Conservation (phyloP, 129 eudicot species). For the Lactuca saligna region DNA sequence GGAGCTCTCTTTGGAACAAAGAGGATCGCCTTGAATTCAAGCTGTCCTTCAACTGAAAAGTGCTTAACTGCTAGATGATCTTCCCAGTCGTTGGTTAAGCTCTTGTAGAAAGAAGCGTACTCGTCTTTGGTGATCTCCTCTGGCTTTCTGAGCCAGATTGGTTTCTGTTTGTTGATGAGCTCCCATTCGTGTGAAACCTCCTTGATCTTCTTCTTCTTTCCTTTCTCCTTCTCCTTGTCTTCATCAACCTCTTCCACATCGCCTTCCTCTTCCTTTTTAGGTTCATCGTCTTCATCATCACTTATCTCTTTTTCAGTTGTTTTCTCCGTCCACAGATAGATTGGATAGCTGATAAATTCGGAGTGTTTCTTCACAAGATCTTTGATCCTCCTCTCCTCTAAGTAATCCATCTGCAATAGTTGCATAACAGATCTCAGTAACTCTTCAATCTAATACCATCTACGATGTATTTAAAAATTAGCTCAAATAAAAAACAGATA, state of each 20-base stretch:
- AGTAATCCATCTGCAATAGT: constrained; percentile 45
- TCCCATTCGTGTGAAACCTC: constrained; percentile 66
- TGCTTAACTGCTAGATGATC: constrained; percentile 73
- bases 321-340: constrained; percentile 68
- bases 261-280: constrained; percentile 62
- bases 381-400: constrained; percentile 71
- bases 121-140: constrained; percentile 69
- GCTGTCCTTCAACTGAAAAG: constrained; percentile 70
- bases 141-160: constrained; percentile 69
- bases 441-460: neutral
- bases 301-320: constrained; percentile 67
- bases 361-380: constrained; percentile 73
- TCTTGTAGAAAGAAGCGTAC: constrained; percentile 68
- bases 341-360: constrained; percentile 68
- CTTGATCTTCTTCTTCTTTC: constrained; percentile 63
- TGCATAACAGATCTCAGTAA: neutral
- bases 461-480: neutral
- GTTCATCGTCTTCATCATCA: neutral
- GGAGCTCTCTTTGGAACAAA: constrained; percentile 69
- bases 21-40: constrained; percentile 60
- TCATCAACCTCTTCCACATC: constrained; percentile 57
- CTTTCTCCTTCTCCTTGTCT: constrained; percentile 48
- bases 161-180: constrained; percentile 63
- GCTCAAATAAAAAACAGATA: neutral
- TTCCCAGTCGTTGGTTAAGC: constrained; percentile 68